These are phyloP conservation scores for Psilocybe cubensis DNA, from an alignment of 768 basidiomycete genomes.

Conservation along the genomic window DNA sequence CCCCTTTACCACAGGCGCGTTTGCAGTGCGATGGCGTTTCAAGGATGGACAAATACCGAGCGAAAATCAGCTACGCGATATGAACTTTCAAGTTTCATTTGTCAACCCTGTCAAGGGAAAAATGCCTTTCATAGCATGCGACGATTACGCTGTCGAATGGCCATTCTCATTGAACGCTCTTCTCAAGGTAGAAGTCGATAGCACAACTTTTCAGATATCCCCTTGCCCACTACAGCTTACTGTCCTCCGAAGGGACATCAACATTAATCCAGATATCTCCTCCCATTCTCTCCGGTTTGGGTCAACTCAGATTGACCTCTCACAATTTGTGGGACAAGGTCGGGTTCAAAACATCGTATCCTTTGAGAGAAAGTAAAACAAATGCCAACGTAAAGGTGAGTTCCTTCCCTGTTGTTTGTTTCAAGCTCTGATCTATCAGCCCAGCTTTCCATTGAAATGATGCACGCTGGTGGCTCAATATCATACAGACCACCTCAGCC, in stretches of 20 bases:
- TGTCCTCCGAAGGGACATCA: not conserved
- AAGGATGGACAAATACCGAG: not conserved
- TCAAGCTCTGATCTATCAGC: too few species aligned
- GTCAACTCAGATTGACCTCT: not conserved
- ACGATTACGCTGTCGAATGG: not conserved
- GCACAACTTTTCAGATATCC: not conserved
- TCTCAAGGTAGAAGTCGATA: not conserved
- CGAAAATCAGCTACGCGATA: not conserved
- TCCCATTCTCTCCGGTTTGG: not conserved
- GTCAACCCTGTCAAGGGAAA: not conserved
- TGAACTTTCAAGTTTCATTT: not conserved
- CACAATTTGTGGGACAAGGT: not conserved
- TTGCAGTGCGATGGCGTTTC: not conserved
- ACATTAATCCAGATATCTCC: not conserved
- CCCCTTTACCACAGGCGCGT: not conserved
- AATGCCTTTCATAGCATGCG: not conserved
- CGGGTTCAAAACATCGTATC: not conserved
- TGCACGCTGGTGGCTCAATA: too few species aligned
- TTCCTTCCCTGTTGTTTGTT: not conserved
- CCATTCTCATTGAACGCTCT: not conserved
- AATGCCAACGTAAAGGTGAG: not conserved
- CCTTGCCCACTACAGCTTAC: not conserved
- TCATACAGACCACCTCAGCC: too few species aligned
- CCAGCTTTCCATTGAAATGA: too few species aligned
- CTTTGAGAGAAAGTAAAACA: not conserved